These are phyloP conservation scores for Chimonanthus salicifolius DNA, from an alignment of 164 flowering plant genomes.

Conservation along the genomic window DNA sequence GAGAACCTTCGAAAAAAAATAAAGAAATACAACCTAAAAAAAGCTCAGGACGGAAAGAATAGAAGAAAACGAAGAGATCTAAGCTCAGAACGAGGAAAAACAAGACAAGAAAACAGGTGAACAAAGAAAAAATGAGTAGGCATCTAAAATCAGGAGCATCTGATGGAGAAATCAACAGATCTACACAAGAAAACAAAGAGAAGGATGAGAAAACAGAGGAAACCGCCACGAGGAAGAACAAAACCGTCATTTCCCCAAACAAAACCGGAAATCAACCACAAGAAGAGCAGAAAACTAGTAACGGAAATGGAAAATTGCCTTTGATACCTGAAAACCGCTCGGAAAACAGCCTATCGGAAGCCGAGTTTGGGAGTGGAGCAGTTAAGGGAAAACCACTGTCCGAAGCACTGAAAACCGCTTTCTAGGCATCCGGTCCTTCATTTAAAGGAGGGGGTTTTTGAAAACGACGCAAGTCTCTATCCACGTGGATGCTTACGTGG, in stretches of 20 bases:
- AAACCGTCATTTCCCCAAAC: background rate
- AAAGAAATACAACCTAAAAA: background rate
- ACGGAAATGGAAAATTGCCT: background rate
- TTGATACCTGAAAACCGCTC: background rate
- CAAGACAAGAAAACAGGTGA: background rate
- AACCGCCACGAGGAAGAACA: background rate
- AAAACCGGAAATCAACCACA: background rate
- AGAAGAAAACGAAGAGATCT: background rate
- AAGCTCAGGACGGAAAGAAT: background rate
- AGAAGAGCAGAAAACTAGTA: background rate
- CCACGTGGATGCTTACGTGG: slow-evolving; percentile 2
- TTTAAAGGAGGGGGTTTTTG: background rate
- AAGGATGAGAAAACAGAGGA: background rate
- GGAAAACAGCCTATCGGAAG: background rate
- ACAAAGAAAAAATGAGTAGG: background rate
- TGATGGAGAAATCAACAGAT: background rate
- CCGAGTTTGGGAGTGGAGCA: background rate
- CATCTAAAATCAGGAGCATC: background rate
- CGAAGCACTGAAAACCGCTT: background rate
- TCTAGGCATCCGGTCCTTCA: background rate
- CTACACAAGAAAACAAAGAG: background rate
- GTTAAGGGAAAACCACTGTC: background rate
- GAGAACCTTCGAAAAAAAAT: background rate
- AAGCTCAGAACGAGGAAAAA: background rate
- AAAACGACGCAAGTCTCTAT: background rate